These are phyloP conservation scores for Candida wancherniae DNA, from an alignment of 805 yeast species.

Conservation along the genomic window DNA sequence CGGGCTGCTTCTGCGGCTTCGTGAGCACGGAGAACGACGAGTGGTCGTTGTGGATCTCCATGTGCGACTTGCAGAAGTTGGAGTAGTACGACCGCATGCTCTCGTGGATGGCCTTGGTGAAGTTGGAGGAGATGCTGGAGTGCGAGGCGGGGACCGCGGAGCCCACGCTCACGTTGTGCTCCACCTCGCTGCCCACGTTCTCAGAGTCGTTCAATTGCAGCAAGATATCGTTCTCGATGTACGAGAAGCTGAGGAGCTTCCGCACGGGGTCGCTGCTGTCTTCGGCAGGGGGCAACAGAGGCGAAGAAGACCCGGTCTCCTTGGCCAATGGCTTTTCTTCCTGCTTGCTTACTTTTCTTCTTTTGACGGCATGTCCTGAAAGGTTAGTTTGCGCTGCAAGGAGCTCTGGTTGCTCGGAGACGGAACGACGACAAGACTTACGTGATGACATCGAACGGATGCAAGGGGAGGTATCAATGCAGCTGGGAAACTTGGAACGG, in stretches of 20 bases:
- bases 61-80: slow-evolving; percentile 23
- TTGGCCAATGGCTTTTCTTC: too few species aligned
- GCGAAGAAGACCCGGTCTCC: slow-evolving; percentile 30
- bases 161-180: background rate
- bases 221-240: slow-evolving; percentile 27
- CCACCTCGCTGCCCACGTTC: slow-evolving; percentile 1
- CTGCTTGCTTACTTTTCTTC: slow-evolving; percentile 2
- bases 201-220: slow-evolving; percentile 21
- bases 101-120: slow-evolving; percentile 36
- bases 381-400: slow-evolving; percentile 7
- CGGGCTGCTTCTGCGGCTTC: slow-evolving; percentile 5
- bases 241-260: slow-evolving; percentile 34
- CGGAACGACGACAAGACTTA: slow-evolving; percentile 29
- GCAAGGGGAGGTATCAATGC: background rate
- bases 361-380: slow-evolving; percentile 4
- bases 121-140: slow-evolving; percentile 24
- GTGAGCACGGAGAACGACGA: slow-evolving; percentile 30
- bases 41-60: slow-evolving; percentile 30
- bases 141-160: slow-evolving; percentile 6
- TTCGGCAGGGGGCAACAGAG: slow-evolving; percentile 21
- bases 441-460: slow-evolving; percentile 19
- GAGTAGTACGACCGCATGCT: slow-evolving; percentile 32
- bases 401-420: slow-evolving; percentile 19
- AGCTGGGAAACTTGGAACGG: background rate
- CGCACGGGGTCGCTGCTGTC: slow-evolving; percentile 42